Evolutionary conservation across 2,329 filamentous ascomycete species (phyloP).

Genomic region (Magnaporthiopsis incrustans): DNA sequence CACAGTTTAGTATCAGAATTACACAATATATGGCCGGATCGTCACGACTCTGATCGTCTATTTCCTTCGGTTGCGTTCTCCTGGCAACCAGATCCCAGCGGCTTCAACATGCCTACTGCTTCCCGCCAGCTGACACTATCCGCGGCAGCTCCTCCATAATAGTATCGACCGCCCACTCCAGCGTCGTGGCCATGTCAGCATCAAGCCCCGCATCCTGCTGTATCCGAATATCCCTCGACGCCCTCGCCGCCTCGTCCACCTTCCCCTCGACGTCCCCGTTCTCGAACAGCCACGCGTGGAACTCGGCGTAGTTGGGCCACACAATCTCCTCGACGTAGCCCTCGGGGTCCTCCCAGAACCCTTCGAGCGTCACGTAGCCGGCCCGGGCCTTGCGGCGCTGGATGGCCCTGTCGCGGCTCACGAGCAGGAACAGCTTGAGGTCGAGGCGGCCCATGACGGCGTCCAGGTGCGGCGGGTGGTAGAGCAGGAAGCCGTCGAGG

Average conservation of each 20-base stretch:
- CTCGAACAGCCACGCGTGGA: slow-evolving; percentile 75
- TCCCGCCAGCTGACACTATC: slow-evolving; percentile 16
- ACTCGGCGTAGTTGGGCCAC: slow-evolving; percentile 85
- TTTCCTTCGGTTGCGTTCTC: too few species aligned
- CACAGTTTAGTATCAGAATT: too few species aligned
- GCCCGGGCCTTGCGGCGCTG: slow-evolving; percentile 57
- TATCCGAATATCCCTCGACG: slow-evolving; percentile 37
- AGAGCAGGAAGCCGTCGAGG: slow-evolving; percentile 79
- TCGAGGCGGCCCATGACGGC: slow-evolving; percentile 58
- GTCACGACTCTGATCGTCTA: too few species aligned
- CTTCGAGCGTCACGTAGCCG: slow-evolving; percentile 75
- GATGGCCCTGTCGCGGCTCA: slow-evolving; percentile 56
- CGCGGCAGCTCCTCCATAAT: slow-evolving; percentile 42
- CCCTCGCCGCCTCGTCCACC: slow-evolving; percentile 24
- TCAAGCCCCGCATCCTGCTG: slow-evolving; percentile 39
- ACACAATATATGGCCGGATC: too few species aligned
- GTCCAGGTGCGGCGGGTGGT: slow-evolving; percentile 48
- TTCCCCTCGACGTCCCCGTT: slow-evolving; percentile 56
- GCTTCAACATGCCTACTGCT: neutral
- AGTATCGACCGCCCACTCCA: slow-evolving; percentile 61
- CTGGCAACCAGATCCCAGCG: neutral
- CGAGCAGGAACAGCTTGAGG: slow-evolving; percentile 69
- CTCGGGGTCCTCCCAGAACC: slow-evolving; percentile 92
- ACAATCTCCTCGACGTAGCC: slow-evolving; percentile 92
- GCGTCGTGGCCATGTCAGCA: slow-evolving; percentile 50